These are phyloP conservation scores for Nitzschia sp. DNA, from an alignment of 108 stramenopile species.

Conservation along the genomic window DNA sequence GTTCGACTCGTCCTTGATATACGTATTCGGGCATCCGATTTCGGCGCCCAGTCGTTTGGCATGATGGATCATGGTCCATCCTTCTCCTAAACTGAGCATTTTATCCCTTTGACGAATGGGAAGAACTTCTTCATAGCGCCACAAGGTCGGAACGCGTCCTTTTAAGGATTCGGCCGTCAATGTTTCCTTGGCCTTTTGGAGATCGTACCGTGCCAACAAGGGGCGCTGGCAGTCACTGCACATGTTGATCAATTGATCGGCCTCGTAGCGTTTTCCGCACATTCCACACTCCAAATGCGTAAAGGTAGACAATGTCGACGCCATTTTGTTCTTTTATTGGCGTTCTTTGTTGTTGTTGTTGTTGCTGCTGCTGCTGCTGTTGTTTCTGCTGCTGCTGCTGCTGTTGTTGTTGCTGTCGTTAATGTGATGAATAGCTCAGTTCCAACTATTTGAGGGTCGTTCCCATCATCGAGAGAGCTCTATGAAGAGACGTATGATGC, in stretches of 20 bases:
- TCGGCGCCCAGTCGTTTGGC: conserved; percentile 20
- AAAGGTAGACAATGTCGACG: conserved; percentile 4
- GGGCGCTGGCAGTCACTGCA: conserved; percentile 13
- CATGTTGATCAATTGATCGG: conserved; percentile 27
- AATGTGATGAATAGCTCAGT: too few species aligned
- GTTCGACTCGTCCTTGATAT: conserved; percentile 24
- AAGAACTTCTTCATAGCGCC: conserved; percentile 29
- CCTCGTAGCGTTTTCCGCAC: conserved; percentile 13
- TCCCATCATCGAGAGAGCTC: too few species aligned
- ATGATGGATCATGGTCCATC: conserved; percentile 22
- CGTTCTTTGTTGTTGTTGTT: too few species aligned
- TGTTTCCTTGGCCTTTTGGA: conserved; percentile 14
- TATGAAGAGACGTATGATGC: too few species aligned
- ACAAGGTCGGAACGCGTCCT: not conserved
- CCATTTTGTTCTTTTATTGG: conserved; percentile 5
- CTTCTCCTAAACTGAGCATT: conserved; percentile 23
- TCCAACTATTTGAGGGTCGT: too few species aligned
- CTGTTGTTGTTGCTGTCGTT: too few species aligned
- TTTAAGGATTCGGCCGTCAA: conserved; percentile 10
- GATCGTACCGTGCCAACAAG: conserved; percentile 20
- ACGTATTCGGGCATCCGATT: conserved; percentile 23
- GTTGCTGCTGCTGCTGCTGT: too few species aligned
- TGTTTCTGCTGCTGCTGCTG: too few species aligned
- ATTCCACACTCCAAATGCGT: conserved; percentile 29
- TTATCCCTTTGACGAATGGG: conserved; percentile 15